A percentile compares a stretch with the other conserved stretches of the same genome.
Evolutionary conservation across 352 stramenopile species (phyloP).

Genomic region (Phytophthora uliginosa): DNA sequence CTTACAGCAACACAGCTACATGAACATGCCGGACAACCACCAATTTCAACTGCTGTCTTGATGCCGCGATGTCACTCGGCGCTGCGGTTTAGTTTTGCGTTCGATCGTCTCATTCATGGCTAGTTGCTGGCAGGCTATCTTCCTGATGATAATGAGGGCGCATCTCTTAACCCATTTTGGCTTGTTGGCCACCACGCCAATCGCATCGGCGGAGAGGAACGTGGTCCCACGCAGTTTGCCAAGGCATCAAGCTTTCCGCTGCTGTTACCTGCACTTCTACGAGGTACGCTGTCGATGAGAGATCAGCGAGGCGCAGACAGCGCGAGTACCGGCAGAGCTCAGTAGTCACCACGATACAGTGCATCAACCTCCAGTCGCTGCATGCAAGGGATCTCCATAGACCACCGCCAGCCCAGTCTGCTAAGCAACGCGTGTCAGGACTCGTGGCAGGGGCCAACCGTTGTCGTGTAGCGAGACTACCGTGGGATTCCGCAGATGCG

Average conservation of each 20-base stretch:
- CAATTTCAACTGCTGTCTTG: constrained; percentile 14
- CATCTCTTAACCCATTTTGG: constrained; percentile 21
- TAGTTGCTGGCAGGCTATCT: not conserved
- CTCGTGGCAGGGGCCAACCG: constrained; percentile 35
- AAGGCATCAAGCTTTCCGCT: constrained; percentile 8
- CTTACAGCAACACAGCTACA: not conserved
- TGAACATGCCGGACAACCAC: not conserved
- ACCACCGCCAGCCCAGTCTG: constrained; percentile 16
- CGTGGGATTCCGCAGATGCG: constrained; percentile 25
- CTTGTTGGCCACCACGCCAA: constrained; percentile 25
- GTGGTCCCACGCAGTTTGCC: constrained; percentile 11
- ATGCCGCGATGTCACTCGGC: constrained; percentile 18
- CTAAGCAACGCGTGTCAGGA: constrained; percentile 32
- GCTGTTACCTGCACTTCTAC: constrained; percentile 11
- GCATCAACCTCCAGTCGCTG: constrained; percentile 4
- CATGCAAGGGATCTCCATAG: constrained; percentile 10
- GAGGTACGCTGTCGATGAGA: constrained; percentile 5
- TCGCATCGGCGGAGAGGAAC: constrained; percentile 9
- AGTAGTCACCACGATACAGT: constrained; percentile 4
- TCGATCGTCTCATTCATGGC: constrained; percentile 5
- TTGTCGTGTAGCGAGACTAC: constrained; percentile 27
- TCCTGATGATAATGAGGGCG: constrained; percentile 21
- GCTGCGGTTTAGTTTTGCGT: not conserved
- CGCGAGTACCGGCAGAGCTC: not conserved
- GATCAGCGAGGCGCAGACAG: not conserved